Evolutionary conservation across 495 filamentous ascomycete genomes (phyloP), one percentile per base, ranked within the genome.

Genomic region (Collariella sp.): DNA sequence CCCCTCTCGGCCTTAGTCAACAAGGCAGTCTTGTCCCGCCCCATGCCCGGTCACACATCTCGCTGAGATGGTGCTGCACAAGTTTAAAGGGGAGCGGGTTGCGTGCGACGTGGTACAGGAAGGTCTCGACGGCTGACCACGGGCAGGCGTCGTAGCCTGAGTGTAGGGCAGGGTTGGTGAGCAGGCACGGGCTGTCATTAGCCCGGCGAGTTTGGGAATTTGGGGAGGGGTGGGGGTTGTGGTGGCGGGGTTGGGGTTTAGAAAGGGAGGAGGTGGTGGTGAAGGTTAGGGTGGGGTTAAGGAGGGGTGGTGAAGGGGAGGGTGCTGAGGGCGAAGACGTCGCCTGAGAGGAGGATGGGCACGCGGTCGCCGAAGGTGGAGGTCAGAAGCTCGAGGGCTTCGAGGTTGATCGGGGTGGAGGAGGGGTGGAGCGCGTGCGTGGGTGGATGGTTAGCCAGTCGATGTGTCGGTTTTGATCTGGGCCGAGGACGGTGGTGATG

Each of bases 381-480:
- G 7, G 75, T 76, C 0, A 84, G 66, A 3, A 80, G 34, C 42
- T 71, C 68, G n/a, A 87, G 76, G 0, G 82, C 79, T 40, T 79
- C 77, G 33, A 81, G 54, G 58, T 83, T 73, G 49, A 83, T 81
- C 2, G 82, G 76, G 1, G 70, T 67, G 59, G 67, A 76, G 20
- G 76, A 5, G 73, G 77, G 15, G 81, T 83, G 23, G 62, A 69
- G 7, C 78, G 70, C 26, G 72, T 75, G 12, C 83, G 74, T 20
- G 81, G 81, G 63, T 86, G 83, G 50, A 86, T 78, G 34, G 83
- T 85, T 7, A 86, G 69, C 60, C 75, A 85, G 68, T 83, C 80
- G 40, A 79, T 70, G 44, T 73, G 67, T 10, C 74, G 70, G 42
- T 66, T 61, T 12, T 75, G 63, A 22, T 70, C 66, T 29, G 70